Base-by-base conservation (phyloP, 1,284 basidiomycete species). In the Meira nashicola region DNA sequence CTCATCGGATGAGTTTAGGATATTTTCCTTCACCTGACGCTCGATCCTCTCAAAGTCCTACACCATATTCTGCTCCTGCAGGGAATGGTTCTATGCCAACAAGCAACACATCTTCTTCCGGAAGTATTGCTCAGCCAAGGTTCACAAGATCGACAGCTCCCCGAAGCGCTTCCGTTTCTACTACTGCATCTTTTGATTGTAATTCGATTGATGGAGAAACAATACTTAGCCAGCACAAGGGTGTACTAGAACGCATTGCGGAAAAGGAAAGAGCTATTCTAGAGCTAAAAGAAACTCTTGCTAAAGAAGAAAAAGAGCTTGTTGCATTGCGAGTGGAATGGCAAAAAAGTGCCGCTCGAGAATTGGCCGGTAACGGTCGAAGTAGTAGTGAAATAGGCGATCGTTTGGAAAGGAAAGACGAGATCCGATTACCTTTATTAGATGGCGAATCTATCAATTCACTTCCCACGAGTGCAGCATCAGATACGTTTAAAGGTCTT, bases 251-350 rank as follows among this genome's bases (percentile, higher is more conserved):
- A 19, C 50, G 50, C 28, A 53, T 53, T 53, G 50, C 50, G 3
- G 50, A 53, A 53, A 53, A 53, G 50, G 50, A 53, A 33, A 39
- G 50, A 39, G 37, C 17, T 7, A 39, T 39, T 53, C 50, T 53
- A 5, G 50, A 53, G 50, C 12, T 53, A 4, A 53, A 41, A 23
- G 50, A 53, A 23, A 25, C 14, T n/a, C 28, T 53, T n/a, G n/a
- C 19, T 14, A 53, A 39, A 25, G 50, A 53, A 39, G 50, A 53
- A 15, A 41, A 28, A 5, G 50, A 53, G 38, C 50, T 53, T 14
- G 4, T 14, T 2, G 23, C 23, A 6, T 38, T 53, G 5, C 50
- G 28, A 5, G 37, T 14, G 39, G 50, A 53, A 33, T 53, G 50
- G 50, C 50, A 53, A 33, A 41, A n/a, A 11, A 39, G 38, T 19